Evolutionary conservation across 2,329 filamentous ascomycete species (phyloP), one percentile per base, ranked within the genome.

Genomic region (Anthostomella pinea): DNA sequence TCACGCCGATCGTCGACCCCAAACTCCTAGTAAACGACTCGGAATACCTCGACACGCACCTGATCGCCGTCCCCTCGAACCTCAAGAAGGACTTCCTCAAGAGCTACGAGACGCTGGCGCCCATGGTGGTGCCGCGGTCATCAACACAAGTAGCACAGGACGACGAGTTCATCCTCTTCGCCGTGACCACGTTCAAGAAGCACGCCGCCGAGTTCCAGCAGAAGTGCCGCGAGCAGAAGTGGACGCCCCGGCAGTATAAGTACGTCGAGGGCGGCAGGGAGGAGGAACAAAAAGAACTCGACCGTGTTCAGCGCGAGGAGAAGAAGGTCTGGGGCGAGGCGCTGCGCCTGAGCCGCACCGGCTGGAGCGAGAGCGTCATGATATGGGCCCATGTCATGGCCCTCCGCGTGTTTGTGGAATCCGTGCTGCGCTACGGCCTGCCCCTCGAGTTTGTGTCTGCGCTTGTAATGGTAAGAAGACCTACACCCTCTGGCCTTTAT

Each of bases 321-420:
- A 79, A 85, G 64, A 95, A 93, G 68, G 75, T 95, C 3, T 95
- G 89, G 81, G 89, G 88, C 8, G 91, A 98, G 67, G 89, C 90
- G 3, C 65, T 98, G 57, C 78, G 89, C 48, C 74, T 96, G 53
- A 87, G 84, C 10, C 75, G 90, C 45, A 95, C 88, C n/a, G 89
- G 88, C 11, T 98, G 93, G 80, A 91, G 88, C 58, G 93, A 98
- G 68, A 84, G 84, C 45, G 88, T 95, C 49, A 95, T 95, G 87
- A 84, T 91, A 35, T 95, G 90, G 88, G 77, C 95, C 32, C 93
- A 98, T 59, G 85, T 95, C 18, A 72, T 97, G 56, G 86, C 90
- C 6, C 68, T 98, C 54, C 75, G 93, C 35, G 90, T 97, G 14
- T 98, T 97, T 64, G 93, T 98, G 14, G 93, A 98, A 73, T 95